These are phyloP conservation scores for Heritiera littoralis DNA, from an alignment of 345 rosid genomes.

Conservation along the genomic window DNA sequence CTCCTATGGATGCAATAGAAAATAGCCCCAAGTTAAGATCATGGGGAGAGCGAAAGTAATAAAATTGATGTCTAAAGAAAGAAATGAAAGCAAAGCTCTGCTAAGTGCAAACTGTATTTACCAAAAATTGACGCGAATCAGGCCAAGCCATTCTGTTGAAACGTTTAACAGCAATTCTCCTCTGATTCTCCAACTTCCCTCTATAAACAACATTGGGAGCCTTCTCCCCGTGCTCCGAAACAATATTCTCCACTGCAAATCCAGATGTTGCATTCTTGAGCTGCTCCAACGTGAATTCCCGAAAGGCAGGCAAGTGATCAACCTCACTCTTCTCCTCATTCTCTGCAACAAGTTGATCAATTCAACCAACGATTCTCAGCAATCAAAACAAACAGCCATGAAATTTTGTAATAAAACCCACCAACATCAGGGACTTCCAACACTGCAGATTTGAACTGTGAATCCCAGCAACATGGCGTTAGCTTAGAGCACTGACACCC, in stretches of 20 bases:
- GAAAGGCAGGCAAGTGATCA: slow-evolving; percentile 48
- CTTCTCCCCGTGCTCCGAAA: slow-evolving; percentile 89
- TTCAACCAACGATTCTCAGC: background rate
- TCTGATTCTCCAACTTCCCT: slow-evolving; percentile 76
- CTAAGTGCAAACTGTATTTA: slow-evolving; percentile 18
- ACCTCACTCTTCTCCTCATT: slow-evolving; percentile 47
- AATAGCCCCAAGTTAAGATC: slow-evolving; percentile 10
- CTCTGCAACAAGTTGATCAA: slow-evolving; percentile 35
- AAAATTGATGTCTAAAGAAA: background rate
- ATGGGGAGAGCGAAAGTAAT: background rate
- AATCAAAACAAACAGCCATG: background rate
- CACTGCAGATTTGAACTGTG: slow-evolving; percentile 67
- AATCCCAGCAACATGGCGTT: slow-evolving; percentile 50
- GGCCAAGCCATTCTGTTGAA: slow-evolving; percentile 92
- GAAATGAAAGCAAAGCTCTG: background rate
- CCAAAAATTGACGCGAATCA: slow-evolving; percentile 78
- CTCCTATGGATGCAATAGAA: slow-evolving; percentile 43
- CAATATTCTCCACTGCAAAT: slow-evolving; percentile 82
- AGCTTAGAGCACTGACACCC: slow-evolving; percentile 65
- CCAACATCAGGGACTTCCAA: slow-evolving; percentile 67
- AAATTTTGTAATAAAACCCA: slow-evolving; percentile 31
- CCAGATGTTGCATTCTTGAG: slow-evolving; percentile 79
- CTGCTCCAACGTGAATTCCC: slow-evolving; percentile 68
- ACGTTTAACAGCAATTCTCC: slow-evolving; percentile 84
- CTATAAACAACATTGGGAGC: slow-evolving; percentile 89